Conservation (phyloP, 495 filamentous ascomycete species). For the Daldinia decipiens region DNA sequence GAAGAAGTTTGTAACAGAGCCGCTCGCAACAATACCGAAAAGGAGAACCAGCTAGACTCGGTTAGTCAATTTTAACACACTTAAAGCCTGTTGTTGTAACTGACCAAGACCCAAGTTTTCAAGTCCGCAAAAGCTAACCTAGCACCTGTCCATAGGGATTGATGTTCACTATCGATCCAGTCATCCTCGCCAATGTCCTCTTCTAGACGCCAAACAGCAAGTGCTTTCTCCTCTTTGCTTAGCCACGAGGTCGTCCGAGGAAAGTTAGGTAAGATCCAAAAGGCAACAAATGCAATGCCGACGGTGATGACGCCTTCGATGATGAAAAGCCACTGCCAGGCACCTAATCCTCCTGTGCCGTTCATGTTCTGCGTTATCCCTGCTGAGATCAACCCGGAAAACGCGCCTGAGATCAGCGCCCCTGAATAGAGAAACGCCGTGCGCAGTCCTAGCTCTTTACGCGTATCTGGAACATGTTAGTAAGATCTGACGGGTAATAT, state of each 20-base stretch:
- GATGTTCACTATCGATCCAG: conserved; percentile 70
- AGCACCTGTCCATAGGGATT: conserved; percentile 71
- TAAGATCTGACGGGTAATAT: background rate
- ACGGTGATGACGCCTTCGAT: conserved; percentile 74
- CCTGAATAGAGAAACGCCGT: conserved; percentile 71
- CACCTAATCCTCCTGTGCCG: conserved; percentile 54
- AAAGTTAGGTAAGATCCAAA: conserved; percentile 78
- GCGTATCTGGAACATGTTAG: conserved; percentile 55
- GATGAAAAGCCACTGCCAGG: conserved; percentile 79
- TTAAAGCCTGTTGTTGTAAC: conserved; percentile 28
- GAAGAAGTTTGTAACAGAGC: conserved; percentile 89
- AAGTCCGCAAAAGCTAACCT: conserved; percentile 76
- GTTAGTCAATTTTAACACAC: conserved; percentile 13
- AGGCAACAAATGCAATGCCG: conserved; percentile 57
- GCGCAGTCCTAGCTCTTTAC: conserved; percentile 65
- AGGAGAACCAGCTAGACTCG: conserved; percentile 67
- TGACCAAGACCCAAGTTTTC: conserved; percentile 76
- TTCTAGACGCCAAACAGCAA: conserved; percentile 76
- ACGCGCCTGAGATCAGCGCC: conserved; percentile 69
- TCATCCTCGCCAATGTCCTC: conserved; percentile 85
- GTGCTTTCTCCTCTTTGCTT: conserved; percentile 70
- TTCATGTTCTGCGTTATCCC: conserved; percentile 64
- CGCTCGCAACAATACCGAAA: conserved; percentile 75
- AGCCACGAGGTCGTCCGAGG: conserved; percentile 82
- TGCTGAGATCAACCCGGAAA: conserved; percentile 71